Percentiles rank a stretch among this genome's conserved stretches.
phyloP scores from a whole-genome alignment of 2,329 filamentous ascomycete species.

The Capronia coronata region DNA sequence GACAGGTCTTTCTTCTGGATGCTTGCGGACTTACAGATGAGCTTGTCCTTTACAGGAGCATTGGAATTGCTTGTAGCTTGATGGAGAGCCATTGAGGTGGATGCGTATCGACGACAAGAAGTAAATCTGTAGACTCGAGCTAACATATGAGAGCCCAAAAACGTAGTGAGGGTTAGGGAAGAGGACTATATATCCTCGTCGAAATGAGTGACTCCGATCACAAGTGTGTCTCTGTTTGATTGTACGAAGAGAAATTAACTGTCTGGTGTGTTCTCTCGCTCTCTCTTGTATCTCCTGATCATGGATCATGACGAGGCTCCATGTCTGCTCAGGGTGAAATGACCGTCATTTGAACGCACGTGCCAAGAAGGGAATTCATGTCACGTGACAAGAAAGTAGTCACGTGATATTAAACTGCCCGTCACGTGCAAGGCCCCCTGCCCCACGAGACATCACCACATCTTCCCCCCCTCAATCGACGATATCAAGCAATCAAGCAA shows the following conservation, averaged over 20 bases:
- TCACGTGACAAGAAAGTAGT: not conserved
- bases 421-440: not conserved
- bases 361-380: slow-evolving; percentile 20
- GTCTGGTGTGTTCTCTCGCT: not conserved
- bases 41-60: slow-evolving; percentile 25
- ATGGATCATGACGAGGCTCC: not conserved
- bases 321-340: not conserved
- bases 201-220: too few species aligned
- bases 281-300: not conserved
- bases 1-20: not conserved
- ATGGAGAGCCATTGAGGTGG: slow-evolving; percentile 14
- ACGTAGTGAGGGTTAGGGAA: too few species aligned
- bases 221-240: too few species aligned
- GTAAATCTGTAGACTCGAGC: not conserved
- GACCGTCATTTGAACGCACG: not conserved
- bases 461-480: not conserved
- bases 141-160: slow-evolving; percentile 10
- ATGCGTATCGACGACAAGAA: not conserved
- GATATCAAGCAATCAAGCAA: not conserved
- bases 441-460: not conserved
- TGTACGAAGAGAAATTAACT: too few species aligned
- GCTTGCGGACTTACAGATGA: slow-evolving; percentile 32
- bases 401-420: not conserved
- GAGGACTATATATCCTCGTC: too few species aligned
- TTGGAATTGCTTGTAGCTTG: slow-evolving; percentile 14